Base-by-base conservation (phyloP, 371 early-diverging fungal species). In the Blyttiomyces sp. region DNA sequence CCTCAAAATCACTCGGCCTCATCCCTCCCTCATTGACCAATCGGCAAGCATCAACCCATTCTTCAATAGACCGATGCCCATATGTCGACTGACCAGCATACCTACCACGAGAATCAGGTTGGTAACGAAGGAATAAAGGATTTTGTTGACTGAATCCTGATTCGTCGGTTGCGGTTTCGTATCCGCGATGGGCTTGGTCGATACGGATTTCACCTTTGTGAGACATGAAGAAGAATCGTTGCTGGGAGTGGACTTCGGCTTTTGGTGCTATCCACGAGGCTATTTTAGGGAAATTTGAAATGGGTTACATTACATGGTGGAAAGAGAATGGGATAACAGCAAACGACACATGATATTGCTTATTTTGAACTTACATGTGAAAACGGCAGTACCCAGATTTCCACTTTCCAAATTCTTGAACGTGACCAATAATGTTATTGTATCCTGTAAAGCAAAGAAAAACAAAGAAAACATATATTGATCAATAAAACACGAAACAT, bases 131-230 rank as follows among this genome's bases (percentile, higher is more conserved):
- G 58, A 61, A 81, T 42, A 81, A 72, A 17, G 81, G 81, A 42
- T 81, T 81, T 58, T 68, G 54, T n/a, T 59, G 48, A 9, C 39
- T 54, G 42, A 66, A 67, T 7, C 78, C 81, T 28, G 32, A 32
- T 9, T 32, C 60, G 36, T 70, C 73, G 6, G 74, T 70, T n/a
- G 80, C 69, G 39, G 49, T 39, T 11, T 75, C 71, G 66, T 78
- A 81, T 5, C 81, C 81, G 39, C 81, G 72, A 46, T 80, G 81
- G 0, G 78, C 81, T 52, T 81, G 81, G 56, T 81, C 81, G n/a
- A 80, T 64, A 28, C 75, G 54, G 33, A 81, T 49, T 57, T 81
- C 81, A 33, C 79, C 80, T 3, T 33, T 46, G 44, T 69, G 70
- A 34, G 73, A 78, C 49, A 80, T 65, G 53, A 74, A 79, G 39